phyloP scores from a whole-genome alignment of 2,329 filamentous ascomycete species.

The Pseudopyrenochaeta lycopersici region DNA sequence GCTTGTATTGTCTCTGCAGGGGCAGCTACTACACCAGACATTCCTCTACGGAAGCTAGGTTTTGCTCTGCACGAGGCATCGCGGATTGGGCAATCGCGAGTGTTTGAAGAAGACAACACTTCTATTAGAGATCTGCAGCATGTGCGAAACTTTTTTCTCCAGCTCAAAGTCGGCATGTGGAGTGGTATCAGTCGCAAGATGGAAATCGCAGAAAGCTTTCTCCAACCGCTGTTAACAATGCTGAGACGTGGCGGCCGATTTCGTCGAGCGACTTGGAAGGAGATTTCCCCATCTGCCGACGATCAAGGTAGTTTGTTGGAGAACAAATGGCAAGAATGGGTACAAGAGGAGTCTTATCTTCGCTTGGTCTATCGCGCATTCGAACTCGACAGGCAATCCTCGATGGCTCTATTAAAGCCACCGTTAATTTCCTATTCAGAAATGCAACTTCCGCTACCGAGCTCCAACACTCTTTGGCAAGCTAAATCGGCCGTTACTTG shows the following conservation, averaged over 20 bases:
- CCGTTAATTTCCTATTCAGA: slow-evolving; percentile 75
- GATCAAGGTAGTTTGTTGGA: slow-evolving; percentile 68
- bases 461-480: slow-evolving; percentile 70
- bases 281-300: slow-evolving; percentile 60
- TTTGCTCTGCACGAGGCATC: slow-evolving; percentile 61
- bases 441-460: slow-evolving; percentile 71
- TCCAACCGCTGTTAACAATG: slow-evolving; percentile 65
- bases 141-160: slow-evolving; percentile 60
- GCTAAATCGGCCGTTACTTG: slow-evolving; percentile 70
- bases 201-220: slow-evolving; percentile 67
- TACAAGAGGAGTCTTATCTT: slow-evolving; percentile 72
- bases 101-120: slow-evolving; percentile 61
- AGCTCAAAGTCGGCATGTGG: slow-evolving; percentile 65
- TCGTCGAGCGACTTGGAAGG: slow-evolving; percentile 63
- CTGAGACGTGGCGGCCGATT: slow-evolving; percentile 67
- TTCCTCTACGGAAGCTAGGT: slow-evolving; percentile 67
- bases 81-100: slow-evolving; percentile 47
- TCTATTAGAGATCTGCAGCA: slow-evolving; percentile 62
- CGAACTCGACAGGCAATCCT: slow-evolving; percentile 71
- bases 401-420: slow-evolving; percentile 71
- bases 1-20: slow-evolving; percentile 69
- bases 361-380: slow-evolving; percentile 73
- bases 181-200: slow-evolving; percentile 67
- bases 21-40: slow-evolving; percentile 66
- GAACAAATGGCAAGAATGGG: slow-evolving; percentile 72